Percentiles rank a stretch among this genome's conserved stretches.
phyloP scores from a whole-genome alignment of 2,329 filamentous ascomycete species.

The Metarhizium brunneum region DNA sequence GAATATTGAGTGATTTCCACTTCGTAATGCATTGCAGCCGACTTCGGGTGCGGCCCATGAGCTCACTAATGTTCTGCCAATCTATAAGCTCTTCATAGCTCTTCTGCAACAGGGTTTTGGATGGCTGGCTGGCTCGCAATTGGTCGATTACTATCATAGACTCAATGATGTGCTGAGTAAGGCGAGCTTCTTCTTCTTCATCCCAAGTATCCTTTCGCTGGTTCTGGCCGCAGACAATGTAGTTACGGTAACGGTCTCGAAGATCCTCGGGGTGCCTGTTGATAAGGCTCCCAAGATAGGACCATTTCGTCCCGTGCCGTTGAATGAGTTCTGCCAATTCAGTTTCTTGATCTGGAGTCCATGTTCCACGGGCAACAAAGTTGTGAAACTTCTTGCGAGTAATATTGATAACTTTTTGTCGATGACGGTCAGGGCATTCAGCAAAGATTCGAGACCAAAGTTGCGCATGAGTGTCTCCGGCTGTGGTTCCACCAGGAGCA shows the following conservation, averaged over 20 bases:
- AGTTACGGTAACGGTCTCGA: slow-evolving; percentile 62
- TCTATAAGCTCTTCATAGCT: slow-evolving; percentile 48
- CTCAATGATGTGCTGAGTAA: slow-evolving; percentile 43
- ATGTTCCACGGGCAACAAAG: slow-evolving; percentile 44
- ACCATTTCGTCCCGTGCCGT: slow-evolving; percentile 44
- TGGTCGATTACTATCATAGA: slow-evolving; percentile 39
- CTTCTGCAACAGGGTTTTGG: slow-evolving; percentile 23
- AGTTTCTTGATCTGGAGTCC: slow-evolving; percentile 27
- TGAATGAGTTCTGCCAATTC: slow-evolving; percentile 26
- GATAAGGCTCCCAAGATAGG: slow-evolving; percentile 49
- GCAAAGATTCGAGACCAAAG: slow-evolving; percentile 42
- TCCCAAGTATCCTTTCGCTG: slow-evolving; percentile 49
- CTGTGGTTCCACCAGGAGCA: slow-evolving; percentile 24
- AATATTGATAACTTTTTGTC: slow-evolving; percentile 44
- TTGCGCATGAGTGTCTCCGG: slow-evolving; percentile 26
- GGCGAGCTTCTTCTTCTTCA: slow-evolving; percentile 45
- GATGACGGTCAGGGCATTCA: slow-evolving; percentile 39
- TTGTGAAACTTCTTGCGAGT: slow-evolving; percentile 58
- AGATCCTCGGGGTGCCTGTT: slow-evolving; percentile 57
- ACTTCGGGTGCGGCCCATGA: slow-evolving; percentile 52
- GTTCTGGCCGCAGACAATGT: slow-evolving; percentile 48
- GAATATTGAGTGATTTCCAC: slow-evolving; percentile 43
- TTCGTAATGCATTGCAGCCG: slow-evolving; percentile 60
- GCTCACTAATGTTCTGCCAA: slow-evolving; percentile 55
- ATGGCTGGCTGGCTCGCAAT: slow-evolving; percentile 22